Conservation (phyloP, 805 yeast species). For the Pichia kluyveri region DNA sequence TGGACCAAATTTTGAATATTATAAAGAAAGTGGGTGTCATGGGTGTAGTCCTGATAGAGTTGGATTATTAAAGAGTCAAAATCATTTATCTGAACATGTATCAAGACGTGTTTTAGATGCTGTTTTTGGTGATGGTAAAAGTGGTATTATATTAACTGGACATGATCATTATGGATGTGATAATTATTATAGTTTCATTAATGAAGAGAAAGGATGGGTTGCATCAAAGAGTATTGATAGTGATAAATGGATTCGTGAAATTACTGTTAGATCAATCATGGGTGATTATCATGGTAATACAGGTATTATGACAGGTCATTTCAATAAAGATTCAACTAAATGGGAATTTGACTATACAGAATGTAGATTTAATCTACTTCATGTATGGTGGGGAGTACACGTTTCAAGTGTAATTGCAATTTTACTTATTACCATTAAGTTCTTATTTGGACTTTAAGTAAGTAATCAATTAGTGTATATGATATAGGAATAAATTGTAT, state of each 20-base stretch:
- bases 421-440: conserved; percentile 9
- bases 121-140: conserved; percentile 56
- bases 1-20: conserved; percentile 66
- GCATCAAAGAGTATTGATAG: conserved; percentile 37
- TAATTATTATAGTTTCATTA: conserved; percentile 46
- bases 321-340: conserved; percentile 28
- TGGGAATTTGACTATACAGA: conserved; percentile 66
- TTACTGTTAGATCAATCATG: conserved; percentile 90
- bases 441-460: neutral
- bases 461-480: neutral
- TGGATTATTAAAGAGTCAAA: conserved; percentile 72
- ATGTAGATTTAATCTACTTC: conserved; percentile 83
- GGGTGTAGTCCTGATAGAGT: conserved; percentile 54
- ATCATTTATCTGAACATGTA: conserved; percentile 64
- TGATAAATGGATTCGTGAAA: conserved; percentile 48
- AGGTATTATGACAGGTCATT: conserved; percentile 75
- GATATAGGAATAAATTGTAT: neutral
- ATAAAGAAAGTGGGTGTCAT: conserved; percentile 40
- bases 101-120: conserved; percentile 60
- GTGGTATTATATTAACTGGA: conserved; percentile 83
- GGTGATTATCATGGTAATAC: conserved; percentile 90
- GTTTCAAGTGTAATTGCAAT: conserved; percentile 36
- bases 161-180: conserved; percentile 97
- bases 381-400: conserved; percentile 92
- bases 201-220: conserved; percentile 41